These are phyloP conservation scores for Neofusicoccum ribis DNA, from an alignment of 2,329 filamentous ascomycete species.

Conservation along the genomic window DNA sequence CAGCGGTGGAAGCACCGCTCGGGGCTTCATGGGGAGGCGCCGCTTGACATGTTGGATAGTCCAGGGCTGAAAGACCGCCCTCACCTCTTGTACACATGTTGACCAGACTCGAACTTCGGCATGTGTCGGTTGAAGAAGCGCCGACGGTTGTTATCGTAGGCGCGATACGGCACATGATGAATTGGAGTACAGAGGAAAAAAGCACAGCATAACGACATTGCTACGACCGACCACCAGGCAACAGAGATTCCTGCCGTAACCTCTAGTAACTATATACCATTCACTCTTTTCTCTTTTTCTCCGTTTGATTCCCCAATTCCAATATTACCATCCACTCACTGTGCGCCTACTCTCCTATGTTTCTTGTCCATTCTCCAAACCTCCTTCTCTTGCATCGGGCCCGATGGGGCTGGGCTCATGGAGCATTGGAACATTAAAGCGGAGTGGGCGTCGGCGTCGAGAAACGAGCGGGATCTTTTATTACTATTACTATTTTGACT, in stretches of 20 bases:
- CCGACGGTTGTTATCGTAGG: background rate
- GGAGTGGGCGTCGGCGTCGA: constrained; percentile 18
- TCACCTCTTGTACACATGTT: background rate
- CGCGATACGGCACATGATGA: background rate
- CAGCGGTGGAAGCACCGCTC: constrained; percentile 1
- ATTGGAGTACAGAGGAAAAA: constrained; percentile 8
- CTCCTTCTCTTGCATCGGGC: constrained; percentile 15
- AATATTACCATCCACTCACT: constrained; percentile 2
- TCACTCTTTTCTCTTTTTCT: constrained; percentile 4
- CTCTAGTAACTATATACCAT: constrained; percentile 19
- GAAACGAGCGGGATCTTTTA: constrained; percentile 2
- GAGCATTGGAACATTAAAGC: constrained; percentile 17
- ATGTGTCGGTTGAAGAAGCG: background rate
- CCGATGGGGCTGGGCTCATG: background rate
- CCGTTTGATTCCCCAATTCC: constrained; percentile 10
- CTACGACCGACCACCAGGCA: constrained; percentile 13
- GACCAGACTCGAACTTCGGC: background rate
- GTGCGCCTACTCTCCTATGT: constrained; percentile 16
- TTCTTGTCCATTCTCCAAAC: constrained; percentile 4
- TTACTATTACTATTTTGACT: background rate
- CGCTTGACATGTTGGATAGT: constrained; percentile 2
- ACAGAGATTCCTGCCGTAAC: constrained; percentile 13
- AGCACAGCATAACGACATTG: constrained; percentile 18
- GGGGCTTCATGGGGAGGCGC: background rate
- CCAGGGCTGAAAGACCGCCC: constrained; percentile 2